Evolutionary conservation across 1,284 basidiomycete species (phyloP), one percentile per base, ranked within the genome.

Genomic region (Leucoagaricus sp.): DNA sequence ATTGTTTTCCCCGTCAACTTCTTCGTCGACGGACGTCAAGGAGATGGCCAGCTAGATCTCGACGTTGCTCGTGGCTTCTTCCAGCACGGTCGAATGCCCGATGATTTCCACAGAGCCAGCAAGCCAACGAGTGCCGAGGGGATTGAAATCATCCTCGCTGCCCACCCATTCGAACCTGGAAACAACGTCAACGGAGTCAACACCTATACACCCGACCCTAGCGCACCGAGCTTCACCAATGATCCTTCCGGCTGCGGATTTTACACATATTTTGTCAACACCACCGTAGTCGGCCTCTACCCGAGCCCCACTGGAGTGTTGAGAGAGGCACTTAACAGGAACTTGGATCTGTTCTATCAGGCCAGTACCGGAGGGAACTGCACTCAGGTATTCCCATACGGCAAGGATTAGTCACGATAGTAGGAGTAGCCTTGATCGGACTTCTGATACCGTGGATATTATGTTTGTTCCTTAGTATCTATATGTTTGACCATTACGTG

Each of bases 21-120:
- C 49, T 68, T 67, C 31, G 55, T 65, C 17, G 67, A 68, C 33
- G 67, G 65, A 1, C 61, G 67, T 3, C 56, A 58, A 31, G 54
- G 57, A 1, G 57, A 62, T 19, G 56, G 62, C 1, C 62, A 65
- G 42, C 50, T 68, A 6, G 42, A 41, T 23, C 28, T 56, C n/a
- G 42, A 44, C 12, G 26, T 51, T n/a, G 63, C 63, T 1, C 56
- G 48, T 28, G 44, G 40, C 26, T 64, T 63, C 59, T 60, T 64
- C 60, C 58, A 52, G 38, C 31, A 58, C 23, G 57, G 28, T 28
- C 45, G 34, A n/a, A 57, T 61, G 46, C 63, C 63, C 1, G 17
- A 28, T 3, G 60, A 49, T 13, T 64, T 63, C 59, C 31, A 40
- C 38, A 33, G 59, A 12, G 47, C 49, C 15, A 7, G 33, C 1